phyloP scores from a whole-genome alignment of 2,329 filamentous ascomycete species.

The Grosmannia serpens region DNA sequence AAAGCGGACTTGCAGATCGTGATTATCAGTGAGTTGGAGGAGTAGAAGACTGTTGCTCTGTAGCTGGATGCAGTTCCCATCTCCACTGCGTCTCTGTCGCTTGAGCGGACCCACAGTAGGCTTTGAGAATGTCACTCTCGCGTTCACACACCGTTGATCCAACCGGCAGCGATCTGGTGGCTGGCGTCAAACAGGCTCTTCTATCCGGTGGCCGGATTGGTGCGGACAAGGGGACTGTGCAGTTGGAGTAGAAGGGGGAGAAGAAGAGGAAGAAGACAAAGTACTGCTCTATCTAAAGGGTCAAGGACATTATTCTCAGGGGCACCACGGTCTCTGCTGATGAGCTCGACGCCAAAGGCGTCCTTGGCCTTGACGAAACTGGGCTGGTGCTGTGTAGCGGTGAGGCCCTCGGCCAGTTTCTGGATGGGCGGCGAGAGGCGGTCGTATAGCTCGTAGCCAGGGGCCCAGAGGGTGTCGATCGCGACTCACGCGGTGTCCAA shows the following conservation, averaged over 20 bases:
- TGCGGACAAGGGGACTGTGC: conserved; percentile 15
- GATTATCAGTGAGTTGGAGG: conserved; percentile 18
- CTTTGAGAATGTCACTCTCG: conserved; percentile 18
- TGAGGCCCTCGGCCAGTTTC: conserved; percentile 17
- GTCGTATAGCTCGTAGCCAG: conserved; percentile 29
- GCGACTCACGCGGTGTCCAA: conserved; percentile 31
- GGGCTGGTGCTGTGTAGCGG: conserved; percentile 20
- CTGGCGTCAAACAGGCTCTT: conserved; percentile 22
- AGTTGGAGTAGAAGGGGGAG: conserved; percentile 3
- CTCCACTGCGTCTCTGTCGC: background rate
- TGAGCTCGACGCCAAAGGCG: conserved; percentile 24
- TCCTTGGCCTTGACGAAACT: conserved; percentile 21
- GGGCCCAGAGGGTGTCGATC: conserved; percentile 30
- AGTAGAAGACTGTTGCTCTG: conserved; percentile 6
- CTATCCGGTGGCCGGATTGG: conserved; percentile 21
- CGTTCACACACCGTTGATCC: conserved; percentile 22
- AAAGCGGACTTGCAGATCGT: conserved; percentile 21
- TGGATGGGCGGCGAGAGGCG: conserved; percentile 18
- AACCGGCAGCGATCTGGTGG: conserved; percentile 16
- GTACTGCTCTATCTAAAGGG: conserved; percentile 21
- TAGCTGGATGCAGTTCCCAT: background rate
- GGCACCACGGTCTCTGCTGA: conserved; percentile 16
- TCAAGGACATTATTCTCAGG: conserved; percentile 18
- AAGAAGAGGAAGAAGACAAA: conserved; percentile 7
- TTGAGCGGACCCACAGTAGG: conserved; percentile 9